phyloP scores from a whole-genome alignment of 2,329 filamentous ascomycete species.

The Pseudogymnoascus sp. region DNA sequence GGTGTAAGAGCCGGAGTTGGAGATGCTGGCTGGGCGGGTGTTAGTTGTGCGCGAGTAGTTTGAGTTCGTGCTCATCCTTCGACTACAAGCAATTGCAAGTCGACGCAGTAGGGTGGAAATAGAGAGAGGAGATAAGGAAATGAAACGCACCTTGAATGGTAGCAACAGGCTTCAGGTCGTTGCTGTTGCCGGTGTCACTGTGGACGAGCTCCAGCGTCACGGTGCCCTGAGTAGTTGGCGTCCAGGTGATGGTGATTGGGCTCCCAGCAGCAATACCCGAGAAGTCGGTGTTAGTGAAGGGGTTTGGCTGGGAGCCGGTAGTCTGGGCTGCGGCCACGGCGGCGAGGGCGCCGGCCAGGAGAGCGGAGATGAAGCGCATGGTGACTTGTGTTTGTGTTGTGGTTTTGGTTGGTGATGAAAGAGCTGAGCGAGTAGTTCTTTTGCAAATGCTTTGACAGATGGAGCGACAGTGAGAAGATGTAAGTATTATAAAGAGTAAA shows the following conservation, averaged over 20 bases:
- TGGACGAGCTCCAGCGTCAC: conserved; percentile 16
- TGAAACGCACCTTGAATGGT: conserved; percentile 14
- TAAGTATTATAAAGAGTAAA: not conserved
- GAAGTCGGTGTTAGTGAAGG: conserved; percentile 19
- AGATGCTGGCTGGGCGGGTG: conserved; percentile 10
- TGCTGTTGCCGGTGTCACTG: conserved; percentile 12
- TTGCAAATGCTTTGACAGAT: not conserved
- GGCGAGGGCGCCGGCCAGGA: conserved; percentile 14
- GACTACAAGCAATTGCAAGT: not conserved
- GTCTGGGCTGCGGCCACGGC: conserved; percentile 12
- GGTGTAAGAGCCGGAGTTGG: conserved; percentile 13
- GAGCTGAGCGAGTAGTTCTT: not conserved
- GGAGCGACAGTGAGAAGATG: not conserved
- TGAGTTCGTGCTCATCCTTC: no score
- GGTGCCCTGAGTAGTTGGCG: conserved; percentile 15
- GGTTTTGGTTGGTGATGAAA: not conserved
- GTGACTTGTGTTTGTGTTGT: conserved; percentile 9
- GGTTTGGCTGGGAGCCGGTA: conserved; percentile 11
- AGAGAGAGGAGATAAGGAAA: not conserved
- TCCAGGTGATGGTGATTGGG: conserved; percentile 15
- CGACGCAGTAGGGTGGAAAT: conserved; percentile 1
- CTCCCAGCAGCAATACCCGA: conserved; percentile 11
- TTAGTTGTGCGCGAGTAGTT: conserved; percentile 5
- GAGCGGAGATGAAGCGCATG: conserved; percentile 20
- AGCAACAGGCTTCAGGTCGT: conserved; percentile 8